Evolutionary conservation across 352 stramenopile species (phyloP), one percentile per base, ranked within the genome.

Genomic region (Globisporangium recalcitrans): DNA sequence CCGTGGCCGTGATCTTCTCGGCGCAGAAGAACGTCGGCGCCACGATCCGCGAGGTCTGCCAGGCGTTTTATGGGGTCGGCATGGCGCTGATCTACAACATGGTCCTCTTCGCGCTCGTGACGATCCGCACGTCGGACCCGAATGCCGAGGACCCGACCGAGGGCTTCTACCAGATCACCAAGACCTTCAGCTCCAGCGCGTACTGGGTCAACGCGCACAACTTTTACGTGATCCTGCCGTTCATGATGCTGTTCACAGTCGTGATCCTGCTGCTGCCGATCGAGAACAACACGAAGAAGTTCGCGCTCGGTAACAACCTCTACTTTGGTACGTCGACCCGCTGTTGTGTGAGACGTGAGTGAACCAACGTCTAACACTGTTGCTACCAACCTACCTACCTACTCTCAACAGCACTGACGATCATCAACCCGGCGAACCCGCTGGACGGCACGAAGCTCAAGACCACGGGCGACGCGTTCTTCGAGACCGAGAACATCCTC

Each of bases 261-360:
- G 73, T 65, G 14, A 64, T 90, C 22, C 63, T 91, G 34, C 42
- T 90, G 42, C 52, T 89, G 27, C 84, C 84, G 19, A 66, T 91
- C 14, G 81, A 90, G 54, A 90, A 69, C 69, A 93, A 88, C 68
- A 90, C 81, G n/a, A 93, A 93, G 68, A 93, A 91, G 68, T 93
- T 91, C 53, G 79, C 82, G 47, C 42, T 91, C 26, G 80, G 74
- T 62, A 91, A 91, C 77, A 93, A 91, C 53, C 75, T 93, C 32
- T 93, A 84, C 72, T 93, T 93, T 65, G 76, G 76, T 88, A 76
- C 26, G 79, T 73, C 1, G 4, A 42, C 36, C 36, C 2, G n/a
- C n/a, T n/a, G n/a, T n/a, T n/a, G n/a, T n/a, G 29, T 32, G 29
- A 42, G 13, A 19, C 36, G 13, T 5, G 19, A n/a, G n/a, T n/a